Conservation (phyloP, 202 grass and related monocot genomes). For the Hordeum pubiflorum region DNA sequence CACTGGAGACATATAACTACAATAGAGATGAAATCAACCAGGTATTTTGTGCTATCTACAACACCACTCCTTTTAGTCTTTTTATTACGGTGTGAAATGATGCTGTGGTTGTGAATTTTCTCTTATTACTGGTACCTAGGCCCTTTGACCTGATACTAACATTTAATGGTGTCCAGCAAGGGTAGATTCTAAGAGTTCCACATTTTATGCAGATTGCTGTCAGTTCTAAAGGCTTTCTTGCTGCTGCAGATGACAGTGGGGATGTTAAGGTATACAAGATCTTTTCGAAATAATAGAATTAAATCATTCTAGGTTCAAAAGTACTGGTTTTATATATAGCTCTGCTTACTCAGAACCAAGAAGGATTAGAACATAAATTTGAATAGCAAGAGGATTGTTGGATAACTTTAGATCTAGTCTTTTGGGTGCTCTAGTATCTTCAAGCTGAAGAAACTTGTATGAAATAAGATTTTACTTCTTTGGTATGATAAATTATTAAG, state of each 20-base stretch:
- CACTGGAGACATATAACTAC: constrained; percentile 75
- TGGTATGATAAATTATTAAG: constrained; percentile 9
- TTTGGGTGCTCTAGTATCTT: constrained; percentile 10
- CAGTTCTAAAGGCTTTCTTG: constrained; percentile 77
- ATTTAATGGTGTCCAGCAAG: background rate
- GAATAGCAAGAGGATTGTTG: background rate
- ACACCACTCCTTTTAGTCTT: background rate
- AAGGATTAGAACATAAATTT: background rate
- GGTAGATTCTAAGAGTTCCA: background rate
- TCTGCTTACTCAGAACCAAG: background rate
- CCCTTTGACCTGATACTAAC: background rate
- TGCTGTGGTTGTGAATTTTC: background rate
- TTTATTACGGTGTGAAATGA: background rate
- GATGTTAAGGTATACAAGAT: constrained; percentile 75
- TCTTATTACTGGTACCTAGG: background rate
- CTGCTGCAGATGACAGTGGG: constrained; percentile 90
- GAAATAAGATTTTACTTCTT: constrained; percentile 1
- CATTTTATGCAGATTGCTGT: constrained; percentile 62
- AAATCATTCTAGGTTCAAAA: background rate
- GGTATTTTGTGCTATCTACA: constrained; percentile 36
- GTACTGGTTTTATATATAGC: background rate
- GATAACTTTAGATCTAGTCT: background rate
- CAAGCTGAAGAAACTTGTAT: constrained; percentile 24
- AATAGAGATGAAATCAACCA: constrained; percentile 99
- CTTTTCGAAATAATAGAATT: background rate